These are phyloP conservation scores for Coemansia sp. DNA, from an alignment of 192 early-diverging fungal genomes.

Conservation along the genomic window DNA sequence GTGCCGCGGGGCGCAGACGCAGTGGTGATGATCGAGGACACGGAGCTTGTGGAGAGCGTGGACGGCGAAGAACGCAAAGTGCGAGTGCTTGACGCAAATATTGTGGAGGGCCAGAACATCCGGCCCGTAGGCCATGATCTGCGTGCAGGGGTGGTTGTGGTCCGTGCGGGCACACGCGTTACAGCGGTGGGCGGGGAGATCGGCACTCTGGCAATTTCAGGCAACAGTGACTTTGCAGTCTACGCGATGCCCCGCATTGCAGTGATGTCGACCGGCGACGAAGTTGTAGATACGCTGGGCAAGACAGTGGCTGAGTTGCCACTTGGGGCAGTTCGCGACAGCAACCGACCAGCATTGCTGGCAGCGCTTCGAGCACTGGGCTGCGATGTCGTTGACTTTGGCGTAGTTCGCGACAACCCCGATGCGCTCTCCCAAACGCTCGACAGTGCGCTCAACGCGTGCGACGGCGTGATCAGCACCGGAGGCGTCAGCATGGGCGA, in stretches of 20 bases:
- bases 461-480: constrained; percentile 83
- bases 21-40: constrained; percentile 98
- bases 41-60: constrained; percentile 56
- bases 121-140: constrained; percentile 80
- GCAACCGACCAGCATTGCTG: constrained; percentile 77
- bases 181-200: constrained; percentile 78
- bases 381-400: constrained; percentile 69
- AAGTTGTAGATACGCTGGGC: constrained; percentile 62
- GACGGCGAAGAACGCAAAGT: constrained; percentile 53
- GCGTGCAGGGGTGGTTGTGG: constrained; percentile 58
- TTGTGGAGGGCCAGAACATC: constrained; percentile 64
- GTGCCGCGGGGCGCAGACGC: constrained; percentile 80
- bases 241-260: constrained; percentile 67
- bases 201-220: constrained; percentile 77
- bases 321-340: constrained; percentile 74
- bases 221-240: constrained; percentile 59
- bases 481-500: constrained; percentile 99
- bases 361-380: constrained; percentile 61
- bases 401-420: constrained; percentile 69
- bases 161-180: constrained; percentile 57
- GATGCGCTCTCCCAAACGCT: constrained; percentile 56
- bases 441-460: constrained; percentile 47
- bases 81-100: constrained; percentile 22
- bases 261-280: constrained; percentile 88
- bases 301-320: neutral